These are phyloP conservation scores for Paecilomyces sp. DNA, from an alignment of 2,329 filamentous ascomycete genomes.

Conservation along the genomic window DNA sequence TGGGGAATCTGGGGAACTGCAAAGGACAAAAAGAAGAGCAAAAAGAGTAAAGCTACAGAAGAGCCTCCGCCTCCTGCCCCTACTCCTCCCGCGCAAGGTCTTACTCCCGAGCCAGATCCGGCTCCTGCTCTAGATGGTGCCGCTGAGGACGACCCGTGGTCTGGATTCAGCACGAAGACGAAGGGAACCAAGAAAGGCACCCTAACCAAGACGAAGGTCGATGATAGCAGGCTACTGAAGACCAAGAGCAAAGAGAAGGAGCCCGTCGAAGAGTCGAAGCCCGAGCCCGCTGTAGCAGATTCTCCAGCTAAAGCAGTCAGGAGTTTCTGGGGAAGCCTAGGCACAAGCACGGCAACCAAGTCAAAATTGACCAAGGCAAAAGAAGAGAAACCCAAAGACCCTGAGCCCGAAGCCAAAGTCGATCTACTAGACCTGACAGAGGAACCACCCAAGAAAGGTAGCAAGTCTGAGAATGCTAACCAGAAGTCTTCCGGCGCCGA, in stretches of 20 bases:
- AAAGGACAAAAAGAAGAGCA: constrained; percentile 43
- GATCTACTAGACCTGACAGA: constrained; percentile 21
- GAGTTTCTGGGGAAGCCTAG: constrained; percentile 40
- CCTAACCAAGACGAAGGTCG: constrained; percentile 16
- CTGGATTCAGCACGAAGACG: constrained; percentile 28
- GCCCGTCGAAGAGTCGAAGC: constrained; percentile 19
- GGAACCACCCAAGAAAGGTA: constrained; percentile 24
- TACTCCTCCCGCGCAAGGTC: constrained; percentile 39
- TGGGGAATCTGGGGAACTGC: constrained; percentile 29
- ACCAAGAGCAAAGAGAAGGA: constrained; percentile 17
- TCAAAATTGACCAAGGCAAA: constrained; percentile 39
- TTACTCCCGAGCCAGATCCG: constrained; percentile 31
- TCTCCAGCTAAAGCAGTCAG: constrained; percentile 28
- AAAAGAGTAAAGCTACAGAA: constrained; percentile 38
- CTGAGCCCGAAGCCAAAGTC: constrained; percentile 11
- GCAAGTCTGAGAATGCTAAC: constrained; percentile 10
- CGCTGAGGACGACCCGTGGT: constrained; percentile 32
- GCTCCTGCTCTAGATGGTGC: constrained; percentile 16
- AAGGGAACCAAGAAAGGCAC: constrained; percentile 35
- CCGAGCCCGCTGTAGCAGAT: constrained; percentile 29
- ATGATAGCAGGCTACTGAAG: constrained; percentile 22
- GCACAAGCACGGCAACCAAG: constrained; percentile 32
- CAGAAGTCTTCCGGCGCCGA: constrained; percentile 17
- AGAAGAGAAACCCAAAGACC: constrained; percentile 34
- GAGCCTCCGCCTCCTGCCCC: constrained; percentile 43